Evolutionary conservation across 2,329 filamentous ascomycete genomes (phyloP).

Genomic region (Lomentospora prolificans): DNA sequence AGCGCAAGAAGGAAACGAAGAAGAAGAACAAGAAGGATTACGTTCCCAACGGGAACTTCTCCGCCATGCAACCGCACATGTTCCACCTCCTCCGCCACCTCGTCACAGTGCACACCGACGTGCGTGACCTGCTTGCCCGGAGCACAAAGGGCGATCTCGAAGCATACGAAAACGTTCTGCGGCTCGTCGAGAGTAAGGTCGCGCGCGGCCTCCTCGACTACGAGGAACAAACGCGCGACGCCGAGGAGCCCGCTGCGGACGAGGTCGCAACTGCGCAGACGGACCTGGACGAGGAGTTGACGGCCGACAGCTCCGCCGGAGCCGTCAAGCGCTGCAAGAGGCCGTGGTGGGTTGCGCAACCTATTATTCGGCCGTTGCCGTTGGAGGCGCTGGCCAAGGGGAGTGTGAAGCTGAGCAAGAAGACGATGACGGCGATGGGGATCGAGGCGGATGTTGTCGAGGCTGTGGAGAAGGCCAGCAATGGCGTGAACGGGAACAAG

Average conservation of each 20-base stretch:
- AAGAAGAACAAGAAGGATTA: slow-evolving; percentile 9
- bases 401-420: slow-evolving; percentile 64
- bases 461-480: slow-evolving; percentile 16
- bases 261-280: too few species aligned
- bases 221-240: slow-evolving; percentile 39
- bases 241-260: slow-evolving; percentile 12
- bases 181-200: slow-evolving; percentile 65
- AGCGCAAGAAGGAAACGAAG: slow-evolving; percentile 36
- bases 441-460: slow-evolving; percentile 16
- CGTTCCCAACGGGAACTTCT: slow-evolving; percentile 46
- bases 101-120: slow-evolving; percentile 67
- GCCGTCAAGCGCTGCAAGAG: slow-evolving; percentile 65
- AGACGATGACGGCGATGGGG: slow-evolving; percentile 22
- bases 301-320: slow-evolving; percentile 46
- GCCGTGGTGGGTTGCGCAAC: slow-evolving; percentile 86
- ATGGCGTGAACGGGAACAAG: not conserved
- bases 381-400: slow-evolving; percentile 80
- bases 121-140: slow-evolving; percentile 74
- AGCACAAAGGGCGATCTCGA: slow-evolving; percentile 60
- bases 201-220: slow-evolving; percentile 64
- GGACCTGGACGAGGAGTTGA: slow-evolving; percentile 25
- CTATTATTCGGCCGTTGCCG: slow-evolving; percentile 76
- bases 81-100: slow-evolving; percentile 85
- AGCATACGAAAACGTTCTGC: slow-evolving; percentile 66
- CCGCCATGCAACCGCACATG: slow-evolving; percentile 79